Evolutionary conservation across 2,329 filamentous ascomycete species (phyloP).

Genomic region (Trichophyton benhamiae): DNA sequence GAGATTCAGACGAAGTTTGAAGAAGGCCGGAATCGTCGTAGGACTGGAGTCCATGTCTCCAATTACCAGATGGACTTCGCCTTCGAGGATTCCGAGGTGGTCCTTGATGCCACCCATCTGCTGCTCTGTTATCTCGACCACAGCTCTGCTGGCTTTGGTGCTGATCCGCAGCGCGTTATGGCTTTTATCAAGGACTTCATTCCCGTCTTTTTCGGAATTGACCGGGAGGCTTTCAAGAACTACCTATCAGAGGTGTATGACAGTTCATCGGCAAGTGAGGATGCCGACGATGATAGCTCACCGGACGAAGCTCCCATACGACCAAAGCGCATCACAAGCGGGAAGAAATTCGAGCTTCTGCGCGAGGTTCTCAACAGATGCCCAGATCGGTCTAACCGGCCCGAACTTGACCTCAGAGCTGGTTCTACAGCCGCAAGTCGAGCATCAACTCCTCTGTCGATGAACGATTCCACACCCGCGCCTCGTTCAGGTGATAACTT

Average conservation of each 20-base stretch:
- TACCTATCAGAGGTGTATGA: slow-evolving; percentile 57
- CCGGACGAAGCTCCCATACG: slow-evolving; percentile 61
- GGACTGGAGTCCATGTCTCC: slow-evolving; percentile 46
- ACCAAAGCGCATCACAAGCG: slow-evolving; percentile 48
- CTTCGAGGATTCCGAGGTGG: slow-evolving; percentile 58
- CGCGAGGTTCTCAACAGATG: slow-evolving; percentile 74
- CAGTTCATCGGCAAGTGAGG: slow-evolving; percentile 61
- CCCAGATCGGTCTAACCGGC: slow-evolving; percentile 56
- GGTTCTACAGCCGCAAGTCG: slow-evolving; percentile 55
- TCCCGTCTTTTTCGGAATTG: slow-evolving; percentile 62
- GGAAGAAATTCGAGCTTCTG: slow-evolving; percentile 64
- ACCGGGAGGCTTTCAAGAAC: slow-evolving; percentile 56
- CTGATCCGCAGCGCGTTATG: slow-evolving; percentile 59
- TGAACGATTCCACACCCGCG: background rate
- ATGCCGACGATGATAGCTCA: slow-evolving; percentile 60
- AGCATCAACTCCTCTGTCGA: slow-evolving; percentile 23
- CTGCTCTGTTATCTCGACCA: slow-evolving; percentile 38
- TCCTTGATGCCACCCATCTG: slow-evolving; percentile 41
- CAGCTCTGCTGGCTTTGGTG: slow-evolving; percentile 38
- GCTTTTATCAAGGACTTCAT: slow-evolving; percentile 68
- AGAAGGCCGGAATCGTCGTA: slow-evolving; percentile 65
- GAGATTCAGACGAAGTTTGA: slow-evolving; percentile 88
- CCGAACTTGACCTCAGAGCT: slow-evolving; percentile 68
- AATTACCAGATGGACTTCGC: slow-evolving; percentile 64
- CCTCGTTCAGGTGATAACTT: slow-evolving; percentile 32